phyloP scores from a whole-genome alignment of 2,329 filamentous ascomycete species.

The Phialophora chinensis region DNA sequence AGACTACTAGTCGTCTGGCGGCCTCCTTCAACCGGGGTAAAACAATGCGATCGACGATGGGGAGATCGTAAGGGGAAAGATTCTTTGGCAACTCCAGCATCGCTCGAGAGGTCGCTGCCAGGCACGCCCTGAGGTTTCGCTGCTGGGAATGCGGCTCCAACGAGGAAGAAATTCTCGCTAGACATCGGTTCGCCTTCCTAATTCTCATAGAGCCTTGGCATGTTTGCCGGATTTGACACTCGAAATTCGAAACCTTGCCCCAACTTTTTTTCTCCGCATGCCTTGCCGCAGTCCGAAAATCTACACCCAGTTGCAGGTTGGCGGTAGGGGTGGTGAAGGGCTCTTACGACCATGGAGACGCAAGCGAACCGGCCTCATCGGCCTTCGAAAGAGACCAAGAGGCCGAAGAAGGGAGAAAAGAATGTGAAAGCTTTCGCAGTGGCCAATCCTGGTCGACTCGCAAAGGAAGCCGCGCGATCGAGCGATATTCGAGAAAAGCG shows the following conservation, averaged over 20 bases:
- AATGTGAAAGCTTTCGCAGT: conserved; percentile 92
- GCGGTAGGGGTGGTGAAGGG: conserved; percentile 25
- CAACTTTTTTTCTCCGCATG: conserved; percentile 18
- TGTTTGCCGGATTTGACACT: background rate
- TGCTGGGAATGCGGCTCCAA: too few species aligned
- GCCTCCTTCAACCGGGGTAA: background rate
- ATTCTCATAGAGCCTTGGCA: background rate
- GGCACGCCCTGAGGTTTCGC: too few species aligned
- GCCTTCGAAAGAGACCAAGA: conserved; percentile 87
- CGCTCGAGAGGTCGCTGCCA: too few species aligned
- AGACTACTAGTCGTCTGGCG: background rate
- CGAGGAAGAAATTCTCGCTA: background rate
- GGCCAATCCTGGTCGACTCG: conserved; percentile 78
- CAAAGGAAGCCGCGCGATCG: conserved; percentile 66
- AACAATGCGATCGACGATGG: too few species aligned
- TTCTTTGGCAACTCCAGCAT: background rate
- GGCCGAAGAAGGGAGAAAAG: conserved; percentile 69
- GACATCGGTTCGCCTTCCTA: background rate
- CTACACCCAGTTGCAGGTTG: conserved; percentile 13
- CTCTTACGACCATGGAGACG: conserved; percentile 67
- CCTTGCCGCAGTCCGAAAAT: conserved; percentile 14
- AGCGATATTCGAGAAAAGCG: conserved; percentile 80
- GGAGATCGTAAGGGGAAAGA: background rate
- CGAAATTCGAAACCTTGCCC: background rate
- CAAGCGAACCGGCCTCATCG: conserved; percentile 86